Percentiles rank a stretch among this genome's conserved stretches.
These are phyloP conservation scores for Amanita brunnescens DNA, from an alignment of 768 basidiomycete species.

Conservation along the genomic window DNA sequence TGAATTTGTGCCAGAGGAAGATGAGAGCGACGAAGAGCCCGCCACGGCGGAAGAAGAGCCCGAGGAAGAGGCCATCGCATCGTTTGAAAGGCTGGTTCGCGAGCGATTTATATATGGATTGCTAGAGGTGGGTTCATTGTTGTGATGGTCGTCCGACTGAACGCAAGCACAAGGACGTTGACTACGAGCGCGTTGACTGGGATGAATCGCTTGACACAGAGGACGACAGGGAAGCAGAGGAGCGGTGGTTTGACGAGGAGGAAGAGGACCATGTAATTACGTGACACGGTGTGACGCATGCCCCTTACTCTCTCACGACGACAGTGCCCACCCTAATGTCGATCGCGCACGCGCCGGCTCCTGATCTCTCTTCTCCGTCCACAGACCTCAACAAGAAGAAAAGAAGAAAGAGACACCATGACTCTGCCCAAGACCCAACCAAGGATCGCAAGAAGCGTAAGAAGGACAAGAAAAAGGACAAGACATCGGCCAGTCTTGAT, in stretches of 20 bases:
- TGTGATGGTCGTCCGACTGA: background rate
- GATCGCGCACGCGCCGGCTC: conserved; percentile 16
- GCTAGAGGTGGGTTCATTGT: conserved; percentile 45
- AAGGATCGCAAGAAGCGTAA: conserved; percentile 29
- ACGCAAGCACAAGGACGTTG: conserved; percentile 37
- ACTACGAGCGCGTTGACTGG: conserved; percentile 73
- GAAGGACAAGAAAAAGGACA: conserved; percentile 24
- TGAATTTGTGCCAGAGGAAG: conserved; percentile 60
- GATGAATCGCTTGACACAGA: conserved; percentile 57
- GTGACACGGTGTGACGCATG: conserved; percentile 9
- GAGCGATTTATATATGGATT: conserved; percentile 72
- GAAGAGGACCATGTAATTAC: conserved; percentile 25
- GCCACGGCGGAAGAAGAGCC: conserved; percentile 31
- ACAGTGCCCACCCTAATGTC: conserved; percentile 37
- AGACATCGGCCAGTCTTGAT: conserved; percentile 10
- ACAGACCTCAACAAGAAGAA: conserved; percentile 25
- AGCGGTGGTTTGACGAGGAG: conserved; percentile 69
- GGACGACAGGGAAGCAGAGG: conserved; percentile 53
- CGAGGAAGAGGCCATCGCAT: conserved; percentile 37
- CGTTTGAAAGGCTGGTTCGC: conserved; percentile 53
- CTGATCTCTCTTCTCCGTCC: conserved; percentile 10
- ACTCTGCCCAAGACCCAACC: conserved; percentile 11
- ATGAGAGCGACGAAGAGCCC: conserved; percentile 41
- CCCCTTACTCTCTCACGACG: conserved; percentile 11
- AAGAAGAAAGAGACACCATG: conserved; percentile 31